Conservation (phyloP, 805 yeast species). For the Vanderwaltozyma tropicalis region DNA sequence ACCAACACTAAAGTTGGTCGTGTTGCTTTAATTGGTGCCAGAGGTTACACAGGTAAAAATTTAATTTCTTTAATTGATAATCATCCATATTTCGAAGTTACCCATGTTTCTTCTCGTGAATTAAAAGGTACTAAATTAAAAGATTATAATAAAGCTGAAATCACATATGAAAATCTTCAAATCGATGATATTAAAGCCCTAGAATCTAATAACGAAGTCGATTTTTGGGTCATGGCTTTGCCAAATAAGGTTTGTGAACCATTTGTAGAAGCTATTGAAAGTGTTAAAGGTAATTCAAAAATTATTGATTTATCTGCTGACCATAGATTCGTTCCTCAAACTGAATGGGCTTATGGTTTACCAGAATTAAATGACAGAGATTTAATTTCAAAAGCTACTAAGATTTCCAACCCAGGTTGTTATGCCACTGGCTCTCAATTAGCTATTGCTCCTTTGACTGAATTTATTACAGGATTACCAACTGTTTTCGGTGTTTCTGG, state of each 20-base stretch:
- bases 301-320: constrained; percentile 93
- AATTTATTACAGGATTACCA: constrained; percentile 62
- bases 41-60: constrained; percentile 96
- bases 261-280: constrained; percentile 69
- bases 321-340: constrained; percentile 81
- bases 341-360: constrained; percentile 87
- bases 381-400: constrained; percentile 56
- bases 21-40: constrained; percentile 94
- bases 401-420: constrained; percentile 96
- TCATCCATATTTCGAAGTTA: constrained; percentile 79
- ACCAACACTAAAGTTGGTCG: constrained; percentile 50
- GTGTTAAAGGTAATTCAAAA: constrained; percentile 62
- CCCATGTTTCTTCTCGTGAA: constrained; percentile 95
- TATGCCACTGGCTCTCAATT: constrained; percentile 98
- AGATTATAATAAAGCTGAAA: constrained; percentile 76
- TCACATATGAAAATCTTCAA: constrained; percentile 76
- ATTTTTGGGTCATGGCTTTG: constrained; percentile 98
- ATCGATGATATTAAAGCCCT: constrained; percentile 73
- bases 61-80: constrained; percentile 74
- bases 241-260: constrained; percentile 96
- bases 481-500: constrained; percentile 93
- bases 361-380: constrained; percentile 79
- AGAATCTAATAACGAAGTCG: constrained; percentile 70
- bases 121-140: constrained; percentile 74
- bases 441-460: constrained; percentile 78